Evolutionary conservation across 805 yeast species (phyloP).

Genomic region (Wickerhamiella australiensis): DNA sequence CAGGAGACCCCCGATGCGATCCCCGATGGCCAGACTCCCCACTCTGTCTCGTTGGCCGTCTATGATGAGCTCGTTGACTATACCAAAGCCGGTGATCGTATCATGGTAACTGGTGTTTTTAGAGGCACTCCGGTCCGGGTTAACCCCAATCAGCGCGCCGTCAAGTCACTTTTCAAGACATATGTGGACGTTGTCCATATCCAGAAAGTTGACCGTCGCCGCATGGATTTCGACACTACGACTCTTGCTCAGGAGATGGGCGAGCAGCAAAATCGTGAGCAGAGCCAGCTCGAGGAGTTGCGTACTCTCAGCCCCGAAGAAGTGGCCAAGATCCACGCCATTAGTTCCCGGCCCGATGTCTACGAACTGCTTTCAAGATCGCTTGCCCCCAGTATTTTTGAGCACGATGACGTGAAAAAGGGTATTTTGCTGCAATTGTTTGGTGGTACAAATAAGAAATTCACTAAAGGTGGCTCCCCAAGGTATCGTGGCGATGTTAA

Average conservation of each 20-base stretch:
- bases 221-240: conserved; percentile 69
- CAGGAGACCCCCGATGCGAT: conserved; percentile 95
- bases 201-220: conserved; percentile 67
- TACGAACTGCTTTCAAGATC: conserved; percentile 82
- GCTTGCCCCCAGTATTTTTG: conserved; percentile 92
- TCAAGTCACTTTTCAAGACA: conserved; percentile 79
- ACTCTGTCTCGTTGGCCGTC: conserved; percentile 82
- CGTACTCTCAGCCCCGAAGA: conserved; percentile 61
- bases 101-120: conserved; percentile 91
- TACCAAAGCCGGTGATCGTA: conserved; percentile 91
- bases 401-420: conserved; percentile 92
- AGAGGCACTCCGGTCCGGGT: conserved; percentile 85
- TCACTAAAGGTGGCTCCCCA: conserved; percentile 68
- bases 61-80: conserved; percentile 92
- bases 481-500: conserved; percentile 93
- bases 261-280: conserved; percentile 43
- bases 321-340: conserved; percentile 46
- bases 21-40: conserved; percentile 98
- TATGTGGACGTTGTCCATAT: conserved; percentile 90
- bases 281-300: conserved; percentile 63
- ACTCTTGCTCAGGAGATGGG: conserved; percentile 24
- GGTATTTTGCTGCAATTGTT: conserved; percentile 86
- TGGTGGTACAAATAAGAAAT: conserved; percentile 88
- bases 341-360: conserved; percentile 59
- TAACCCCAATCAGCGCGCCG: conserved; percentile 69